Evolutionary conservation across 2,329 filamentous ascomycete species (phyloP).

Genomic region (Aspergillus sp.): DNA sequence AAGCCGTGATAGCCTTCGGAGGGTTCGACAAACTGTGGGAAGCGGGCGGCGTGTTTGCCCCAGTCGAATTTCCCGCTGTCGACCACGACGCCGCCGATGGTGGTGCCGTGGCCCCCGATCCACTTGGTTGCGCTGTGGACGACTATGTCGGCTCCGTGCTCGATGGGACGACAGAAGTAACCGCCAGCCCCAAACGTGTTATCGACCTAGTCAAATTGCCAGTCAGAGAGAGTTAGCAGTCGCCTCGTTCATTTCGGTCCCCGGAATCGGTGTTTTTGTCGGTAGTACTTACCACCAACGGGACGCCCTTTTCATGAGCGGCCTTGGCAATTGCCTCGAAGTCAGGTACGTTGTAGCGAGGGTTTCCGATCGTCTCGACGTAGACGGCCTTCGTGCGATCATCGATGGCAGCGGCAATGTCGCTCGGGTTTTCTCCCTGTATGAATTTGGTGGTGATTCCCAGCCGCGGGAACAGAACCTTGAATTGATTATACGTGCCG

Average conservation of each 20-base stretch:
- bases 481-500: slow-evolving; percentile 96
- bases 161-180: slow-evolving; percentile 81
- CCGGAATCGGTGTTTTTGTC: too few species aligned
- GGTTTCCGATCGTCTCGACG: slow-evolving; percentile 90
- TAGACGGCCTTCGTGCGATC: slow-evolving; percentile 92
- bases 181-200: slow-evolving; percentile 95
- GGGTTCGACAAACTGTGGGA: slow-evolving; percentile 87
- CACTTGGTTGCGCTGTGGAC: slow-evolving; percentile 95
- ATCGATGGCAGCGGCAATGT: slow-evolving; percentile 80
- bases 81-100: slow-evolving; percentile 59
- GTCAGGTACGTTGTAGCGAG: slow-evolving; percentile 88
- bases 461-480: slow-evolving; percentile 82
- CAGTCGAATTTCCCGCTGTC: slow-evolving; percentile 68
- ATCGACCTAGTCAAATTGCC: slow-evolving; percentile 60
- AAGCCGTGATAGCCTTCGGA: slow-evolving; percentile 87
- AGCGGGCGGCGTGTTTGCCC: slow-evolving; percentile 77
- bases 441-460: slow-evolving; percentile 89
- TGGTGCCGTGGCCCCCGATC: slow-evolving; percentile 95
- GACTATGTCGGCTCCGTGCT: slow-evolving; percentile 89
- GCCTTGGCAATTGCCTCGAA: slow-evolving; percentile 82
- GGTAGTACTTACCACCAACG: slow-evolving; percentile 53
- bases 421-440: slow-evolving; percentile 73
- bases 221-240: not conserved
- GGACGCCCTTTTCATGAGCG: slow-evolving; percentile 69
- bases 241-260: too few species aligned